Conservation (phyloP, 2,329 filamentous ascomycete species). For the Aspergillus pseudoviridinutans region DNA sequence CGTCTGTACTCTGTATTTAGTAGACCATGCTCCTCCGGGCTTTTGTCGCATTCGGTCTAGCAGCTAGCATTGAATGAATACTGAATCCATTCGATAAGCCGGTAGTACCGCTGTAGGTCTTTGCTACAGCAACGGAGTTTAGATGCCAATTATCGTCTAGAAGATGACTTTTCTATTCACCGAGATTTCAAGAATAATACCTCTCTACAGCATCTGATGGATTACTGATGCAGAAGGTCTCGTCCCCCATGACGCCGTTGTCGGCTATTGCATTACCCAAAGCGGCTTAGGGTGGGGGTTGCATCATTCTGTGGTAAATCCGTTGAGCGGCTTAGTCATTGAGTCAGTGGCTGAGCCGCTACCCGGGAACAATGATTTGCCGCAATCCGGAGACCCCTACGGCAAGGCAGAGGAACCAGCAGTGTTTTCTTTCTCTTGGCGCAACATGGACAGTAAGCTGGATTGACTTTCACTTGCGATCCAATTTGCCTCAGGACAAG, state of each 20-base stretch:
- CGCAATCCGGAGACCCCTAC: conserved; percentile 1
- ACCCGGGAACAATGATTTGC: not conserved
- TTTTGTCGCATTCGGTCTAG: conserved; percentile 5
- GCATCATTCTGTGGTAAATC: conserved; percentile 1
- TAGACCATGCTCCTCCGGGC: conserved; percentile 2
- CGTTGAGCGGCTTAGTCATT: conserved; percentile 3
- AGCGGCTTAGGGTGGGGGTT: conserved; percentile 32
- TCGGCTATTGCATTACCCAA: conserved; percentile 21
- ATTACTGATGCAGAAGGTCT: not conserved
- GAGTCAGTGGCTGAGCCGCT: conserved; percentile 2
- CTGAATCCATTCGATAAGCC: not conserved
- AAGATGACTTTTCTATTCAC: not conserved
- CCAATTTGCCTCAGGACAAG: not conserved
- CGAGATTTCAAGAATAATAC: not conserved
- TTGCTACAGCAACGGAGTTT: no score
- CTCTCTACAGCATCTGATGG: not conserved
- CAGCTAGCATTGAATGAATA: not conserved
- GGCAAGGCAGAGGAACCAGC: conserved; percentile 1
- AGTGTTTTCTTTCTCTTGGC: conserved; percentile 6
- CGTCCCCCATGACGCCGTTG: conserved; percentile 4
- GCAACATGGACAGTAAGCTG: not conserved
- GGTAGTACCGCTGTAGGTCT: not conserved
- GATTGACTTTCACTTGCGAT: not conserved
- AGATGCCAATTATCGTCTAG: not conserved
- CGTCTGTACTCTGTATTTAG: no score